phyloP scores from a whole-genome alignment of 208 protist species.

The Phytomonas francai region DNA sequence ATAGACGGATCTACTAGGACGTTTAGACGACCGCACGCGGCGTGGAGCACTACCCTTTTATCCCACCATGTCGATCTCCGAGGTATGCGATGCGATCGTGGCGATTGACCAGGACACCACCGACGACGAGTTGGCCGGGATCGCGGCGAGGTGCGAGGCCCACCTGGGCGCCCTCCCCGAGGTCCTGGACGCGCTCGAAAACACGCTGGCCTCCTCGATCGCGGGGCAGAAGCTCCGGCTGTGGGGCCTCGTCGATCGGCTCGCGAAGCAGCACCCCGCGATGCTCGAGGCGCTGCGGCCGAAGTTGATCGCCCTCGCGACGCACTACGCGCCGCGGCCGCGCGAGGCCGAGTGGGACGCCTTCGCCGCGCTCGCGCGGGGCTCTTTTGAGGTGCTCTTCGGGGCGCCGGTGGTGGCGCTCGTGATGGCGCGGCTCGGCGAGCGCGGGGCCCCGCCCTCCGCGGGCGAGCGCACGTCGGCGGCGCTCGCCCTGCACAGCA shows the following conservation, averaged over 20 bases:
- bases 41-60: neutral
- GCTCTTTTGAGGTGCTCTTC: slow-evolving; percentile 74
- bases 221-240: slow-evolving; percentile 47
- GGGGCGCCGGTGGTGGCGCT: slow-evolving; percentile 63
- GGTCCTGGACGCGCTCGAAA: slow-evolving; percentile 72
- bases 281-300: slow-evolving; percentile 73
- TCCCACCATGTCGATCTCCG: slow-evolving; percentile 39
- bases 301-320: slow-evolving; percentile 44
- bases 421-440: slow-evolving; percentile 59
- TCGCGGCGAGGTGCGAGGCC: slow-evolving; percentile 57
- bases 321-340: slow-evolving; percentile 26
- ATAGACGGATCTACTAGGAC: neutral
- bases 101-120: slow-evolving; percentile 45
- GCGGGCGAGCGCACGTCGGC: slow-evolving; percentile 13
- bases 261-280: slow-evolving; percentile 74
- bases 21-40: neutral
- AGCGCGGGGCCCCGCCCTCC: slow-evolving; percentile 5
- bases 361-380: slow-evolving; percentile 62
- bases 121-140: slow-evolving; percentile 24
- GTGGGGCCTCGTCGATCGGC: slow-evolving; percentile 81
- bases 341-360: slow-evolving; percentile 40
- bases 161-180: slow-evolving; percentile 51
- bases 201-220: slow-evolving; percentile 41
- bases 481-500: slow-evolving; percentile 53
- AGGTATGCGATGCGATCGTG: slow-evolving; percentile 69